phyloP scores from a whole-genome alignment of 139 green algal species.

The Zygnema circumcarinatum region DNA sequence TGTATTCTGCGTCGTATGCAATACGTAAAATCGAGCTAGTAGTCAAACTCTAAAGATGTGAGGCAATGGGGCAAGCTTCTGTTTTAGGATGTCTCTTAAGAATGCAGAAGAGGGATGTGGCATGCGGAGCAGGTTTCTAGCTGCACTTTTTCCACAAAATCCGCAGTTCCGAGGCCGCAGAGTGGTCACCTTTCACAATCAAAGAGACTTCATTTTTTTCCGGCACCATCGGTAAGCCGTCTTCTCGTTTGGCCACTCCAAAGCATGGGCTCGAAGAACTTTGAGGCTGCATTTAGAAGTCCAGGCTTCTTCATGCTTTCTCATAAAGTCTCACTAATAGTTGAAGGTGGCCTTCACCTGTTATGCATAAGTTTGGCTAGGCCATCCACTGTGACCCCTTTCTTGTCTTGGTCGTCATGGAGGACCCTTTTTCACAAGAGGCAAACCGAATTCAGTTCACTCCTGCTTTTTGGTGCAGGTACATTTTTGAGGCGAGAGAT shows the following conservation, averaged over 20 bases:
- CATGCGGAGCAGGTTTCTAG: slow-evolving; percentile 73
- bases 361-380: background rate
- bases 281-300: background rate
- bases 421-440: slow-evolving; percentile 11
- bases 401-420: no score
- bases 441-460: background rate
- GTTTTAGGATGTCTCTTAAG: no score
- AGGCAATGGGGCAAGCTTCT: no score
- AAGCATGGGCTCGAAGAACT: background rate
- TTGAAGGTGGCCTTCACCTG: background rate
- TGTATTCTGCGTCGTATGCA: no score
- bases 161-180: slow-evolving; percentile 87
- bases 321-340: no score
- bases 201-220: slow-evolving; percentile 99
- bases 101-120: no score
- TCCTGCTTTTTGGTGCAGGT: background rate
- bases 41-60: no score
- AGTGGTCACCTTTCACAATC: slow-evolving; percentile 98
- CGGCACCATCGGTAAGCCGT: slow-evolving; percentile 64
- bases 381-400: no score
- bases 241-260: background rate
- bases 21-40: no score
- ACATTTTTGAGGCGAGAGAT: slow-evolving; percentile 55
- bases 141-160: slow-evolving; percentile 89
- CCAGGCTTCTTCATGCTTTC: background rate